Percentiles rank a stretch among this genome's conserved stretches.
These are phyloP conservation scores for Graphilbum fragrans DNA, from an alignment of 2,329 filamentous ascomycete genomes.

Conservation along the genomic window DNA sequence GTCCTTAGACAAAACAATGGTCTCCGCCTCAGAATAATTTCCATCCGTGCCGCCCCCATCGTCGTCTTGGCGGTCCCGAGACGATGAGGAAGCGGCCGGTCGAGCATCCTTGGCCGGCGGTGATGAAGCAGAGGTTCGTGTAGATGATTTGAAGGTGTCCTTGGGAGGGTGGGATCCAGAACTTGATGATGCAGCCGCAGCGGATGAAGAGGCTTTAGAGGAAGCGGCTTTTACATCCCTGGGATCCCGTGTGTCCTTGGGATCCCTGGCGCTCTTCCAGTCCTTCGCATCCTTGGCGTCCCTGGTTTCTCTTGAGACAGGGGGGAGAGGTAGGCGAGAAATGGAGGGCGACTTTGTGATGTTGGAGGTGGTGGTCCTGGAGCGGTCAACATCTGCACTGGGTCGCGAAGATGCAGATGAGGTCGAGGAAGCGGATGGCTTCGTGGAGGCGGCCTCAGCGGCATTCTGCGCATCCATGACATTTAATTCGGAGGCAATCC, in stretches of 20 bases:
- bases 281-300: neutral
- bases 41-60: slow-evolving; percentile 36
- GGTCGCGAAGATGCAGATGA: slow-evolving; percentile 18
- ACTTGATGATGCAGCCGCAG: neutral
- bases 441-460: slow-evolving; percentile 49
- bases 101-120: slow-evolving; percentile 18
- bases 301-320: slow-evolving; percentile 6
- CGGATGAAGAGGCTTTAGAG: neutral
- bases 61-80: slow-evolving; percentile 25
- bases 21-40: slow-evolving; percentile 62
- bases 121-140: slow-evolving; percentile 10
- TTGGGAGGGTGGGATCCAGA: neutral
- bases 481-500: slow-evolving; percentile 41
- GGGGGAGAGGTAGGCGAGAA: neutral
- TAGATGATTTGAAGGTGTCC: slow-evolving; percentile 2
- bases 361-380: slow-evolving; percentile 16
- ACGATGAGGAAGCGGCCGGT: slow-evolving; percentile 13
- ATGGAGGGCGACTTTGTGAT: slow-evolving; percentile 14
- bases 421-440: slow-evolving; percentile 41
- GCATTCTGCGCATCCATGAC: slow-evolving; percentile 59
- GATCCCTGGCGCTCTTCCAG: neutral
- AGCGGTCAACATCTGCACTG: slow-evolving; percentile 22
- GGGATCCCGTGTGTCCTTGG: neutral
- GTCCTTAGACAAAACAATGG: slow-evolving; percentile 56
- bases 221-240: neutral